These are phyloP conservation scores for Entomortierella chlamydospora DNA, from an alignment of 192 early-diverging fungal genomes.

Conservation along the genomic window DNA sequence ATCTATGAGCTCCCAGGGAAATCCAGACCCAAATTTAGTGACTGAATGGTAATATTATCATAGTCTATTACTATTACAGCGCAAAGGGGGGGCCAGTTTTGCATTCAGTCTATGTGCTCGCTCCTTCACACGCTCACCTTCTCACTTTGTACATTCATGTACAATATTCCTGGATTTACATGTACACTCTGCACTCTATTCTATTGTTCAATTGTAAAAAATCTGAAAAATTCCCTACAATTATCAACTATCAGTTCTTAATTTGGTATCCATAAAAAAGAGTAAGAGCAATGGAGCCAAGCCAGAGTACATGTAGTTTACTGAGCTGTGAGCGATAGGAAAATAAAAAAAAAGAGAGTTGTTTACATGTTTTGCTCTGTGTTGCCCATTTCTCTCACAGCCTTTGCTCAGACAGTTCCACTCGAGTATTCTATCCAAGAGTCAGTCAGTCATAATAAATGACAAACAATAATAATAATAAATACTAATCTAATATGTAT, in stretches of 20 bases:
- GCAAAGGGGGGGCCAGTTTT: too few species aligned
- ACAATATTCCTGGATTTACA: too few species aligned
- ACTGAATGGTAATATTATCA: not conserved
- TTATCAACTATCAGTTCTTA: slow-evolving; percentile 7
- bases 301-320: too few species aligned
- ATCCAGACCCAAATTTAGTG: not conserved
- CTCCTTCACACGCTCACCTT: slow-evolving; percentile 9
- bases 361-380: too few species aligned
- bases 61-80: not conserved
- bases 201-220: too few species aligned
- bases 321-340: slow-evolving; percentile 16
- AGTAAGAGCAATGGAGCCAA: not conserved
- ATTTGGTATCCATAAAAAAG: slow-evolving; percentile 26
- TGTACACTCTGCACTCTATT: too few species aligned
- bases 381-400: too few species aligned
- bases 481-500: too few species aligned
- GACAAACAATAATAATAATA: not conserved
- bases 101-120: too few species aligned
- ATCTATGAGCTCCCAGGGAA: not conserved
- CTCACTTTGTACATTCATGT: too few species aligned
- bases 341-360: slow-evolving; percentile 21
- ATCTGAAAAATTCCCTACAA: not conserved
- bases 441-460: not conserved
- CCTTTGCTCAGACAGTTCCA: too few species aligned
- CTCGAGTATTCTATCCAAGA: slow-evolving; percentile 10